Evolutionary conservation across 495 filamentous ascomycete species (phyloP), one percentile per base, ranked within the genome.

Genomic region (Aspergillus leporis): DNA sequence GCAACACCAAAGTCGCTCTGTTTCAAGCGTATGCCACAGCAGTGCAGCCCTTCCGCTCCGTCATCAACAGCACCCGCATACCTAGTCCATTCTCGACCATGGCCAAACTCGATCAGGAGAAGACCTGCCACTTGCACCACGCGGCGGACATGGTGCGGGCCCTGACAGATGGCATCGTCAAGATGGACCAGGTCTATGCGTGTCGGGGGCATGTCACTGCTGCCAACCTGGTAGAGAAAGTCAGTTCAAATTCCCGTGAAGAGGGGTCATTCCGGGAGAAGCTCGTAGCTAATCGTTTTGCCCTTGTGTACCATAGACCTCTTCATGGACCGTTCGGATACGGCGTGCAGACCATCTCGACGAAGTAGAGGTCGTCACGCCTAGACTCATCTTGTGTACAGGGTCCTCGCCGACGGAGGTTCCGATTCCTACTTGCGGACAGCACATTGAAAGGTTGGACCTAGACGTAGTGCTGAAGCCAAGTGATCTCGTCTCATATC

Each of bases 391-490:
- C 41, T 77, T 86, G 56, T 86, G 83, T 72, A 87, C 84, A 12
- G 84, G 84, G 53, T 75, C 82, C 3, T 72, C 71, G 45, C 84
- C 84, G 14, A 80, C 74, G 19, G 60, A 71, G 13, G 61, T 78
- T 1, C 74, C 82, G 1, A 56, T 78, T 19, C 76, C 78, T 0
- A 61, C 75, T 21, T 59, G 61, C 6, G 66, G 66, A 25, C 66
- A 68, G 21, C 40, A 62, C 28, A 67, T 74, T 53, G 65, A 64
- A 21, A 63, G 63, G 60, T 73, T 87, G 23, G 76, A 82, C 58
- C 79, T 87, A 10, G 84, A 87, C 61, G 62, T 75, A 13, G 79
- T 81, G 21, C 72, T 87, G 30, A 82, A 82, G 46, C 84, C 84
- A 16, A 78, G 77, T 38, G 62, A 78, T 5, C 76, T 87, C n/a